Conservation (phyloP, 495 filamentous ascomycete species). For the Zalerion maritima region DNA sequence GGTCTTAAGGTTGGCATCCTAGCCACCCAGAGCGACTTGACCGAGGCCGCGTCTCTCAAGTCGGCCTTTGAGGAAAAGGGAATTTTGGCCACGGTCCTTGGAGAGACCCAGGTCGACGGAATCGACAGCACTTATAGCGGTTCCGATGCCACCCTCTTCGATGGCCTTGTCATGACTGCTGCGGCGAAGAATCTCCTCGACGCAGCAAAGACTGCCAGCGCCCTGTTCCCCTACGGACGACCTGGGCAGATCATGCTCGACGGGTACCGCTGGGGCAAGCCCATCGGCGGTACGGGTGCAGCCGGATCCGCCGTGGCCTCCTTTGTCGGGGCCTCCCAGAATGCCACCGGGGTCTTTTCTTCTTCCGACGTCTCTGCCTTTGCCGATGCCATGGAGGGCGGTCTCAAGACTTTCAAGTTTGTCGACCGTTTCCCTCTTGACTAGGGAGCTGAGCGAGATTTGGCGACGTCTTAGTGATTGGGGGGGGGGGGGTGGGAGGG, state of each 20-base stretch:
- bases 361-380: constrained; percentile 21
- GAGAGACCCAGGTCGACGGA: constrained; percentile 38
- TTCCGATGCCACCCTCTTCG: constrained; percentile 56
- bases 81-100: constrained; percentile 47
- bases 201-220: constrained; percentile 14
- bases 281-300: constrained; percentile 46
- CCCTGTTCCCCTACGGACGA: constrained; percentile 49
- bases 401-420: constrained; percentile 52
- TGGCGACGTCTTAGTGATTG: too few relatives aligned
- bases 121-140: constrained; percentile 57
- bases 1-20: constrained; percentile 57
- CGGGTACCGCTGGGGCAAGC: constrained; percentile 60
- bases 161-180: constrained; percentile 48
- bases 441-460: constrained; percentile 2
- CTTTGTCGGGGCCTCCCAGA: constrained; percentile 21
- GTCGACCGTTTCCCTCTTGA: constrained; percentile 44
- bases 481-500: too few relatives aligned
- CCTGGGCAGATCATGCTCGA: constrained; percentile 51
- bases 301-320: constrained; percentile 24
- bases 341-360: constrained; percentile 38
- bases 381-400: constrained; percentile 36
- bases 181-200: constrained; percentile 42
- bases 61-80: constrained; percentile 28
- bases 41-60: constrained; percentile 34
- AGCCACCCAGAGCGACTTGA: constrained; percentile 30